phyloP scores from a whole-genome alignment of 2,329 filamentous ascomycete genomes.

The Pseudogymnoascus pannorum region DNA sequence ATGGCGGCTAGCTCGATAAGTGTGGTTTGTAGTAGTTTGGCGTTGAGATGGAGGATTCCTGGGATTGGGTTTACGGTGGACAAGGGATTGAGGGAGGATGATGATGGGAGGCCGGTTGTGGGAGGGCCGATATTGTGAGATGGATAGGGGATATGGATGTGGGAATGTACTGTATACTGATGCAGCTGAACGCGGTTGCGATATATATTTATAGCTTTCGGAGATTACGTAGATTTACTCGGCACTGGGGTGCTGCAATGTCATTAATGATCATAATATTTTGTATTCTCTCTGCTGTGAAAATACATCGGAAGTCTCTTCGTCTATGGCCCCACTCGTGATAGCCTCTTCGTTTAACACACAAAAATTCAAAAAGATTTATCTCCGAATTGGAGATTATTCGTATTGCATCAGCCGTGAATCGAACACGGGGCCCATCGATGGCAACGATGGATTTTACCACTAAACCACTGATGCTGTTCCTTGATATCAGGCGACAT shows the following conservation, averaged over 20 bases:
- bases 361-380: too few species aligned
- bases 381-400: background rate
- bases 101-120: background rate
- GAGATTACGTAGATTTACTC: background rate
- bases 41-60: slow-evolving; percentile 43
- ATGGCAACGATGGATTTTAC: slow-evolving; percentile 32
- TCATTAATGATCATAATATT: background rate
- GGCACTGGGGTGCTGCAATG: background rate
- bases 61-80: slow-evolving; percentile 29
- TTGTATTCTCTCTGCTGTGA: too few species aligned
- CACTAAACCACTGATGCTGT: slow-evolving; percentile 9
- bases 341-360: too few species aligned
- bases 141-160: background rate
- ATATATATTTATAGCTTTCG: background rate
- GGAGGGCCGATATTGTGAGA: background rate
- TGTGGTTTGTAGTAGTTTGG: slow-evolving; percentile 72
- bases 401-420: slow-evolving; percentile 19
- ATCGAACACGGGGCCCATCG: slow-evolving; percentile 32
- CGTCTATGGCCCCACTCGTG: too few species aligned
- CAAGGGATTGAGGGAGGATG: background rate
- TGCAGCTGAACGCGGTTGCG: background rate
- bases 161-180: background rate
- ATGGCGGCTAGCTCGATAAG: slow-evolving; percentile 88
- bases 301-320: too few species aligned
- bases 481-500: too few species aligned